These are phyloP conservation scores for Paraglomus occultum DNA, from an alignment of 192 early-diverging fungal genomes.

Conservation along the genomic window DNA sequence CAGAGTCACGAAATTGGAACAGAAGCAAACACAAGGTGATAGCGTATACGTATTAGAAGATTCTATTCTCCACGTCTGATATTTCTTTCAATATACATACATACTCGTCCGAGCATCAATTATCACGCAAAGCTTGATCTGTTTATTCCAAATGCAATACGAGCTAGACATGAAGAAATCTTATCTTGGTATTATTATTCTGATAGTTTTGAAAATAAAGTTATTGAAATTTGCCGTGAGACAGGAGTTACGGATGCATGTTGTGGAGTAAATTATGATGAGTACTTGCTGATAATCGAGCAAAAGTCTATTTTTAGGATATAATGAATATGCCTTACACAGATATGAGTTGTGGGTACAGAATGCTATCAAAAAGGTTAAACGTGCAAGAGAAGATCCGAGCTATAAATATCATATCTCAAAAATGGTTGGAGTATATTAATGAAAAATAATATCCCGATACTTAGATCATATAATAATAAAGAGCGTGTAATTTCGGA, in stretches of 20 bases:
- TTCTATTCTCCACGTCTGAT: constrained; percentile 26
- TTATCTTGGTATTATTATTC: constrained; percentile 22
- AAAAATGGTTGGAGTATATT: constrained; percentile 13
- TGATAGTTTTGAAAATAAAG: constrained; percentile 21
- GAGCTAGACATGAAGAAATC: constrained; percentile 6
- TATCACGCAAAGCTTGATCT: not conserved
- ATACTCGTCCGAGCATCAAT: constrained; percentile 18
- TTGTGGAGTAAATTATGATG: no score
- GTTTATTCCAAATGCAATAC: constrained; percentile 9
- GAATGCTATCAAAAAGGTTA: constrained; percentile 10
- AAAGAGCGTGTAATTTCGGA: no score
- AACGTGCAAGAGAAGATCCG: not conserved
- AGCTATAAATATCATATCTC: not conserved
- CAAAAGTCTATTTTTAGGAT: not conserved
- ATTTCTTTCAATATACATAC: constrained; percentile 29
- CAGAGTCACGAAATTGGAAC: constrained; percentile 27
- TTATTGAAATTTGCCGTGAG: constrained; percentile 6
- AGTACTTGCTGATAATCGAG: not conserved
- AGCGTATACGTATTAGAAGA: constrained; percentile 18
- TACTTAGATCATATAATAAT: no score
- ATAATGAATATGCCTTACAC: not conserved
- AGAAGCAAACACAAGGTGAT: constrained; percentile 1
- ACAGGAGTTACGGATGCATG: not conserved
- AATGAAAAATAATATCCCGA: no score
- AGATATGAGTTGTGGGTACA: not conserved